These are phyloP conservation scores for Pythium dissimile DNA, from an alignment of 352 stramenopile species.

Conservation along the genomic window DNA sequence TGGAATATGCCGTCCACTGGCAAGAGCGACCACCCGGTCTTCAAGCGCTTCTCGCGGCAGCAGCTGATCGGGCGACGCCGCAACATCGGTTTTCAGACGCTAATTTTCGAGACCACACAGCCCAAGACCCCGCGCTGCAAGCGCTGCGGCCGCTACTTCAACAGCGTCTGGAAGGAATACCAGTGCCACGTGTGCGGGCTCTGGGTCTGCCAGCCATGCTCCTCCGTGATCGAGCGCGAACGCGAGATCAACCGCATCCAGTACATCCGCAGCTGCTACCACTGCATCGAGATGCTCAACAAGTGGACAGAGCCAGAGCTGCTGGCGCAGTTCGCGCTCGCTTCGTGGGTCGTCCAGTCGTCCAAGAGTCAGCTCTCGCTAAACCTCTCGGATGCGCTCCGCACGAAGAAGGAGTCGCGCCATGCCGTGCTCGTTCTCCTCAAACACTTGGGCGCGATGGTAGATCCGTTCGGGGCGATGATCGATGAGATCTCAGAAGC, in stretches of 20 bases:
- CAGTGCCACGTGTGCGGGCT: slow-evolving; percentile 52
- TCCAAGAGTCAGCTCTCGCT: slow-evolving; percentile 42
- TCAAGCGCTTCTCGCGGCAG: slow-evolving; percentile 47
- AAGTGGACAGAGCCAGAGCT: slow-evolving; percentile 44
- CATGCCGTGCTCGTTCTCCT: slow-evolving; percentile 35
- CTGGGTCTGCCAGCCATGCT: slow-evolving; percentile 50
- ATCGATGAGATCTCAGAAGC: slow-evolving; percentile 35
- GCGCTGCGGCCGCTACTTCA: slow-evolving; percentile 43
- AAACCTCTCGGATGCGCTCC: slow-evolving; percentile 40
- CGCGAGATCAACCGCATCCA: slow-evolving; percentile 39
- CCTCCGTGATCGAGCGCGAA: slow-evolving; percentile 49
- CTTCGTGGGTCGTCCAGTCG: slow-evolving; percentile 30
- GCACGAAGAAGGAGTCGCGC: slow-evolving; percentile 27
- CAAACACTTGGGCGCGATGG: slow-evolving; percentile 23
- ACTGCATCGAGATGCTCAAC: slow-evolving; percentile 44
- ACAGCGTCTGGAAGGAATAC: slow-evolving; percentile 39
- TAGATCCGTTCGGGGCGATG: slow-evolving; percentile 24
- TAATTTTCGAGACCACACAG: slow-evolving; percentile 24
- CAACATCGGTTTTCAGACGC: slow-evolving; percentile 46
- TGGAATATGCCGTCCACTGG: not conserved
- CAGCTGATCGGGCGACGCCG: slow-evolving; percentile 45
- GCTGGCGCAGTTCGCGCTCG: slow-evolving; percentile 24
- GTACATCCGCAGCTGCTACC: slow-evolving; percentile 45
- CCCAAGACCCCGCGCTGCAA: slow-evolving; percentile 28
- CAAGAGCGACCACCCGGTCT: slow-evolving; percentile 43